Conservation (phyloP, 31 red algal species). For the Asparagopsis taxiformis region DNA sequence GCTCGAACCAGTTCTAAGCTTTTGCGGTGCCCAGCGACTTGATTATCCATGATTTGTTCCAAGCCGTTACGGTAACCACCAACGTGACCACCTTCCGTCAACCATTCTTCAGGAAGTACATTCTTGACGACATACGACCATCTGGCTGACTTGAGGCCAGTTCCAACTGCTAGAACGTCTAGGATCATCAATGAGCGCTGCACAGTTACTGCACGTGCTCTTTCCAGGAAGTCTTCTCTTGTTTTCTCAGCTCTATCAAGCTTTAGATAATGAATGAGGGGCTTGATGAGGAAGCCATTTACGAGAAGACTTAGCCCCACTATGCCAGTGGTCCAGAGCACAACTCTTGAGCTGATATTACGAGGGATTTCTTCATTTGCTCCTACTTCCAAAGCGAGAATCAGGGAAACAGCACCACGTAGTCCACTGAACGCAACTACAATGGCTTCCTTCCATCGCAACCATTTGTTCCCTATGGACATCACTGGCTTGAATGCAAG, state of each 20-base stretch:
- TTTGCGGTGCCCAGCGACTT: constrained; percentile 18
- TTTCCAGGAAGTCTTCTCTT: constrained; percentile 71
- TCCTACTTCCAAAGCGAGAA: constrained; percentile 81
- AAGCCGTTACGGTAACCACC: constrained; percentile 46
- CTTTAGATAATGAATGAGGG: constrained; percentile 58
- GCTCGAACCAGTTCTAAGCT: constrained; percentile 47
- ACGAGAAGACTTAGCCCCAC: constrained; percentile 87
- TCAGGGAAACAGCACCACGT: constrained; percentile 87
- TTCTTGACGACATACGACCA: constrained; percentile 86
- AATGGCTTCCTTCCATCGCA: constrained; percentile 69
- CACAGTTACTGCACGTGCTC: constrained; percentile 70
- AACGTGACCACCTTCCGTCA: constrained; percentile 42
- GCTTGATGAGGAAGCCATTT: constrained; percentile 85
- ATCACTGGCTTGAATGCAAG: constrained; percentile 61
- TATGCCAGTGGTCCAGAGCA: constrained; percentile 91
- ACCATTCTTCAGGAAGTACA: constrained; percentile 62
- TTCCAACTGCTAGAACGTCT: constrained; percentile 61
- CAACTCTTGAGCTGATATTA: constrained; percentile 67
- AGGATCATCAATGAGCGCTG: constrained; percentile 76
- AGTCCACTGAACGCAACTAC: constrained; percentile 87
- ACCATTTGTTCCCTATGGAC: constrained; percentile 69
- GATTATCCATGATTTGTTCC: constrained; percentile 58
- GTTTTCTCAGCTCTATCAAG: constrained; percentile 75
- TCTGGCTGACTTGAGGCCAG: constrained; percentile 58
- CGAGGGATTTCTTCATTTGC: constrained; percentile 44